Evolutionary conservation across 768 basidiomycete genomes (phyloP).

Genomic region (Boletus vinaceobasis): DNA sequence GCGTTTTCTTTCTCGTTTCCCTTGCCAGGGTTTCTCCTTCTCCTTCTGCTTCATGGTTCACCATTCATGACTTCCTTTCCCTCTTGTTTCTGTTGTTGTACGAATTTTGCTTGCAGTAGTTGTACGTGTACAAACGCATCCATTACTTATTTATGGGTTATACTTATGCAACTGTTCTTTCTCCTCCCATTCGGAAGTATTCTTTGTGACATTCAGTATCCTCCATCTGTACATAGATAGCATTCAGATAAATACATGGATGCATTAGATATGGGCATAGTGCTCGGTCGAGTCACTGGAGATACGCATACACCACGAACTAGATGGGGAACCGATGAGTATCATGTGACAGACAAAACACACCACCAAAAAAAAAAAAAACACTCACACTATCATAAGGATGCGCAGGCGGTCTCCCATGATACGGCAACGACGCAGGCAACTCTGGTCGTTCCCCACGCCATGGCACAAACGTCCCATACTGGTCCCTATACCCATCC

Average conservation of each 20-base stretch:
- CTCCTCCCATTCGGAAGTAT: not conserved
- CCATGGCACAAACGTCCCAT: constrained; percentile 41
- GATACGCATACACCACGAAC: constrained; percentile 42
- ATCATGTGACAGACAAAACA: not conserved
- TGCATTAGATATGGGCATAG: not conserved
- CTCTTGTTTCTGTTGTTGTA: constrained; percentile 11
- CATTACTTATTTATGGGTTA: constrained; percentile 21
- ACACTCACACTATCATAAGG: constrained; percentile 59
- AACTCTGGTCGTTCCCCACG: constrained; percentile 50
- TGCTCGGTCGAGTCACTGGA: constrained; percentile 9
- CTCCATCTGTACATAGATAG: constrained; percentile 8
- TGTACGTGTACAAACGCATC: not conserved
- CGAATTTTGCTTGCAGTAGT: not conserved
- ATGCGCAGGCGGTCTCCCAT: constrained; percentile 48
- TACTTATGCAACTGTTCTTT: constrained; percentile 13
- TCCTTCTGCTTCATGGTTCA: constrained; percentile 1
- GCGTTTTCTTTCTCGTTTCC: not conserved
- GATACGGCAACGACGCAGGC: constrained; percentile 56
- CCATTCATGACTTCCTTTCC: not conserved
- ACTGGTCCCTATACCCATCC: constrained; percentile 56
- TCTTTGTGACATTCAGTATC: not conserved
- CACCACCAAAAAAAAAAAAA: not conserved
- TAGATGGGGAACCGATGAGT: constrained; percentile 10
- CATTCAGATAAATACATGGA: constrained; percentile 18
- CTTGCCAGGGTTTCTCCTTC: not conserved